Conservation (phyloP, 73 alveolate species). For the Tetrahymena malaccensis region DNA sequence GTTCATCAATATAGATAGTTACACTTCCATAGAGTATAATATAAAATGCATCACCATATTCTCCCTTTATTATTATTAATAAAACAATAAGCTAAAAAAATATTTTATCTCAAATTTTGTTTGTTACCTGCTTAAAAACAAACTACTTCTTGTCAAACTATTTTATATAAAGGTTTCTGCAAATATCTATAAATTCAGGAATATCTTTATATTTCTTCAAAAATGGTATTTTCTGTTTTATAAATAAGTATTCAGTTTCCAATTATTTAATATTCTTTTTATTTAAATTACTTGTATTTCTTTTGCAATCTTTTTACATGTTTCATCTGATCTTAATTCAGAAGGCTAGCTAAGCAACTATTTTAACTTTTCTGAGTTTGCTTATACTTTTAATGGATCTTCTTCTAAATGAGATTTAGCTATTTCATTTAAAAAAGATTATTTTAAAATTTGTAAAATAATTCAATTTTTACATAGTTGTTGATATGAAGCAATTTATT, state of each 20-base stretch:
- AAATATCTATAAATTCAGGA: conserved; percentile 35
- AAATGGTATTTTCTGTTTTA: conserved; percentile 26
- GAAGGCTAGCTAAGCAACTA: background rate
- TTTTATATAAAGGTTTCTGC: conserved; percentile 32
- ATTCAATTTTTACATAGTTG: background rate
- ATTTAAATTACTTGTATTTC: background rate
- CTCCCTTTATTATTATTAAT: conserved; percentile 5
- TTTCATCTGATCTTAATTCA: background rate
- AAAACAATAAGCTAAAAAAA: background rate
- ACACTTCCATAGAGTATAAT: conserved; percentile 42
- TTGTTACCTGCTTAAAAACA: background rate
- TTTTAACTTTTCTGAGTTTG: background rate
- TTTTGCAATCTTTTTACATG: background rate
- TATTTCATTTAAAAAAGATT: background rate
- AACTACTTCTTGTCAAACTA: conserved; percentile 14
- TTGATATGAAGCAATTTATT: background rate
- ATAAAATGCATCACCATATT: conserved; percentile 43
- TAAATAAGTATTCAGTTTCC: too few relatives aligned
- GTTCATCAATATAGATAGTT: conserved; percentile 33
- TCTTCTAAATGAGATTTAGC: background rate
- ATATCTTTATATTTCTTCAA: conserved; percentile 9
- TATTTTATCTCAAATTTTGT: background rate
- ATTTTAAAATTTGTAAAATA: too few relatives aligned
- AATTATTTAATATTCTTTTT: background rate
- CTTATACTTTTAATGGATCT: background rate